A percentile compares a stretch with the other conserved stretches of the same genome.
Evolutionary conservation across 306 rosid species (phyloP).

Genomic region (Carpinus viminea): DNA sequence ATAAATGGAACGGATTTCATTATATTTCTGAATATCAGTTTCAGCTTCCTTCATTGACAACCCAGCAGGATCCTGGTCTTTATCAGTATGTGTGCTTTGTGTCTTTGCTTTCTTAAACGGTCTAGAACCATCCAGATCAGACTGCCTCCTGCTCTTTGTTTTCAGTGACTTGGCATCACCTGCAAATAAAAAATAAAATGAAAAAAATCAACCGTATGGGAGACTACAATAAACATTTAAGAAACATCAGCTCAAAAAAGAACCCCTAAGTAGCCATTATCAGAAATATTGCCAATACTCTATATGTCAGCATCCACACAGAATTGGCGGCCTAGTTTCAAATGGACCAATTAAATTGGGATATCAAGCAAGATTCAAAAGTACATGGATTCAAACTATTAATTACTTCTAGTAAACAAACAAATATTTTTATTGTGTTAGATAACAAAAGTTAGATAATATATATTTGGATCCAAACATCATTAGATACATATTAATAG

Average conservation of each 20-base stretch:
- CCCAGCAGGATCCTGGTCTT: constrained; percentile 26
- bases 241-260: neutral
- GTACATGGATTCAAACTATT: neutral
- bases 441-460: neutral
- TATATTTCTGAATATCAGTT: constrained; percentile 42
- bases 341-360: neutral
- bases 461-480: neutral
- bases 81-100: constrained; percentile 47
- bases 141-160: constrained; percentile 60
- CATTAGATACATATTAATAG: neutral
- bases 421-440: too few relatives aligned
- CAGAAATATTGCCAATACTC: neutral
- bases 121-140: constrained; percentile 60
- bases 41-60: constrained; percentile 37
- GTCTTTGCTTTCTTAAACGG: constrained; percentile 67
- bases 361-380: neutral
- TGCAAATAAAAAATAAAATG: constrained; percentile 26
- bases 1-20: neutral
- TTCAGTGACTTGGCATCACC: constrained; percentile 62
- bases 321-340: neutral
- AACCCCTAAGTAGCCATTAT: neutral
- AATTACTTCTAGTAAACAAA: neutral
- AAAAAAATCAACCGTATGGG: constrained; percentile 13
- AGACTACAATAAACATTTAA: neutral
- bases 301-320: neutral